A percentile compares a stretch with the other conserved stretches of the same genome.
phyloP scores from a whole-genome alignment of 768 basidiomycete genomes.

The Suillus americanus region DNA sequence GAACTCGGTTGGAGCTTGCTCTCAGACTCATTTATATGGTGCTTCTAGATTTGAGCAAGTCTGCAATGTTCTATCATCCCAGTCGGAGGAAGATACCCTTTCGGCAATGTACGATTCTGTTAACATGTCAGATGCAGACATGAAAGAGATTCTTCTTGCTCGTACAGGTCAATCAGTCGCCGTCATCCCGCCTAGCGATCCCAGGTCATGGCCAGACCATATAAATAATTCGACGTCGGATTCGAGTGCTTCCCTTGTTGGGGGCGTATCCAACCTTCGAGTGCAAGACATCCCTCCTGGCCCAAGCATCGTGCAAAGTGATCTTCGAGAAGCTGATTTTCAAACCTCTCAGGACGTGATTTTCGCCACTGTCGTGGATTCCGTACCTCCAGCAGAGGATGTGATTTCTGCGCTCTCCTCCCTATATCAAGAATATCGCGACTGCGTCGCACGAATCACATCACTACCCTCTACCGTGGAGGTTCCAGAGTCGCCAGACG shows the following conservation, averaged over 20 bases:
- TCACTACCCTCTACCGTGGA: constrained; percentile 36
- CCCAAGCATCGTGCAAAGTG: not conserved
- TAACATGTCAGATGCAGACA: constrained; percentile 2
- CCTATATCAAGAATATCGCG: constrained; percentile 50
- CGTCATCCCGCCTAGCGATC: not conserved
- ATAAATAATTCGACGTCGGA: not conserved
- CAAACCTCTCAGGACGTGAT: not conserved
- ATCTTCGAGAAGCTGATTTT: not conserved
- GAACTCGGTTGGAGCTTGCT: not conserved
- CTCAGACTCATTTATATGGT: not conserved
- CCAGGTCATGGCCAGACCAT: not conserved
- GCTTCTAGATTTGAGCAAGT: not conserved
- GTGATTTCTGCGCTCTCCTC: constrained; percentile 40
- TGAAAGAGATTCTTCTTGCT: constrained; percentile 4
- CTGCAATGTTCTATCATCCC: not conserved
- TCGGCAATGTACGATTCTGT: not conserved
- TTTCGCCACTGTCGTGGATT: not conserved
- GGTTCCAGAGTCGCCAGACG: constrained; percentile 23
- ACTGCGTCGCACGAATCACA: constrained; percentile 45
- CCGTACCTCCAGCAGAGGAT: constrained; percentile 19
- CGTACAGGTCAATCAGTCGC: constrained; percentile 5
- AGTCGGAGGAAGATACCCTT: not conserved
- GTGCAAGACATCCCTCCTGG: not conserved
- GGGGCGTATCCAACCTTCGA: not conserved
- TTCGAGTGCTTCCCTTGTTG: not conserved